A percentile compares a stretch with the other conserved stretches of the same genome.
These are phyloP conservation scores for Thermochaetoides dissita DNA, from an alignment of 2,329 filamentous ascomycete genomes.

Conservation along the genomic window DNA sequence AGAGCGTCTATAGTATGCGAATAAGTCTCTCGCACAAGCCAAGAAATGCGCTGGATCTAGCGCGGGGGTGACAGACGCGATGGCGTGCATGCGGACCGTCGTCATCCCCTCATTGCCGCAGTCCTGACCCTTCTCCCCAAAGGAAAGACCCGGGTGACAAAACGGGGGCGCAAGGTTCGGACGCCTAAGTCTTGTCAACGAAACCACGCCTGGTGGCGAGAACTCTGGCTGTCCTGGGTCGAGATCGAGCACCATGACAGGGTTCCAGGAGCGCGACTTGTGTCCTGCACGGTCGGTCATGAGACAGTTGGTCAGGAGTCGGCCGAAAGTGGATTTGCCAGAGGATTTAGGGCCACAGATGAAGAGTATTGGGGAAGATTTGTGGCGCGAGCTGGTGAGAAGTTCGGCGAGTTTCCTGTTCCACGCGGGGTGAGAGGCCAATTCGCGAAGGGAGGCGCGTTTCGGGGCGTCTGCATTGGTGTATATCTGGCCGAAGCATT, in stretches of 20 bases:
- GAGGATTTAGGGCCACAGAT: slow-evolving; percentile 58
- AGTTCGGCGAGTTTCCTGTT: slow-evolving; percentile 42
- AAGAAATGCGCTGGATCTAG: slow-evolving; percentile 55
- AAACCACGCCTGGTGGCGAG: slow-evolving; percentile 53
- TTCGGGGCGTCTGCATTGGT: slow-evolving; percentile 39
- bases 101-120: slow-evolving; percentile 21
- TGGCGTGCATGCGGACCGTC: slow-evolving; percentile 45
- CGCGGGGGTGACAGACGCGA: slow-evolving; percentile 51
- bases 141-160: slow-evolving; percentile 35
- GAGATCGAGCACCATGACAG: slow-evolving; percentile 53
- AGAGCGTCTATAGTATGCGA: slow-evolving; percentile 36
- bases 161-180: slow-evolving; percentile 56
- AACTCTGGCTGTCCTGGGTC: slow-evolving; percentile 70
- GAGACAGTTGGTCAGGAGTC: slow-evolving; percentile 51
- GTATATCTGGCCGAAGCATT: slow-evolving; percentile 29
- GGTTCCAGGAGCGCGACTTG: slow-evolving; percentile 16
- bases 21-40: slow-evolving; percentile 49
- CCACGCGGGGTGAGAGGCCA: slow-evolving; percentile 46
- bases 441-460: slow-evolving; percentile 35
- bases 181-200: slow-evolving; percentile 45
- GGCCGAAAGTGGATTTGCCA: slow-evolving; percentile 63
- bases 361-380: slow-evolving; percentile 30
- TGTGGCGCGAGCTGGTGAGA: slow-evolving; percentile 21
- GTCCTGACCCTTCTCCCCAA: no score
- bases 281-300: slow-evolving; percentile 31